Conservation (phyloP, 176 grass and related monocot genomes). For the Oryza officinalis region DNA sequence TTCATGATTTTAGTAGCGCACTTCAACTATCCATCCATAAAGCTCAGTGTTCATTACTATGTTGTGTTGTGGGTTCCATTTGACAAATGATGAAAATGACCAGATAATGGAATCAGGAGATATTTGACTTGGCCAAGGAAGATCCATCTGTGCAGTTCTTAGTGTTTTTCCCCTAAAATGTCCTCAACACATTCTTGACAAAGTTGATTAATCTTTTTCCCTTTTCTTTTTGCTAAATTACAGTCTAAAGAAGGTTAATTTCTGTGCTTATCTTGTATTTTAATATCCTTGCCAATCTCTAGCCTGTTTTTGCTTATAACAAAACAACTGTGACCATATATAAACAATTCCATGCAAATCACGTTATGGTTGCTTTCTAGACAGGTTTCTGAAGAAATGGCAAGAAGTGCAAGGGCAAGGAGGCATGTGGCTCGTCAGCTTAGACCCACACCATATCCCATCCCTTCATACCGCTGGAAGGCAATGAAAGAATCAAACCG, state of each 20-base stretch:
- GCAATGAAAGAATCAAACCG: slow-evolving; percentile 47
- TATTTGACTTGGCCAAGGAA: neutral
- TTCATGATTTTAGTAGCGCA: neutral
- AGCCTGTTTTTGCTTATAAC: neutral
- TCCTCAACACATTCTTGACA: neutral
- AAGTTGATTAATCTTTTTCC: neutral
- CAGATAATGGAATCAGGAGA: neutral
- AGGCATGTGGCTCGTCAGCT: slow-evolving; percentile 68
- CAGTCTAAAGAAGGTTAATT: neutral
- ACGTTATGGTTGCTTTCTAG: slow-evolving; percentile 5
- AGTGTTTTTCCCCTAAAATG: neutral
- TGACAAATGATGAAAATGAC: neutral
- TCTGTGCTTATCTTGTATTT: neutral
- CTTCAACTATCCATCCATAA: neutral
- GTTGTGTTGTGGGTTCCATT: neutral
- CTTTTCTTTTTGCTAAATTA: neutral
- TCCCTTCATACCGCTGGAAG: slow-evolving; percentile 69
- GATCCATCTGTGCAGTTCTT: neutral
- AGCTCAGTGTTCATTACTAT: neutral
- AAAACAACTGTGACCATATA: neutral
- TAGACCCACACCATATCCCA: slow-evolving; percentile 73
- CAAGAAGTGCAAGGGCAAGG: slow-evolving; percentile 63
- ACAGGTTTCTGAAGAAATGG: slow-evolving; percentile 68
- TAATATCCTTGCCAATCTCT: neutral
- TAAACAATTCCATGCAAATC: neutral